phyloP scores from a whole-genome alignment of 2,329 filamentous ascomycete species.

The Claviceps humidiphila region DNA sequence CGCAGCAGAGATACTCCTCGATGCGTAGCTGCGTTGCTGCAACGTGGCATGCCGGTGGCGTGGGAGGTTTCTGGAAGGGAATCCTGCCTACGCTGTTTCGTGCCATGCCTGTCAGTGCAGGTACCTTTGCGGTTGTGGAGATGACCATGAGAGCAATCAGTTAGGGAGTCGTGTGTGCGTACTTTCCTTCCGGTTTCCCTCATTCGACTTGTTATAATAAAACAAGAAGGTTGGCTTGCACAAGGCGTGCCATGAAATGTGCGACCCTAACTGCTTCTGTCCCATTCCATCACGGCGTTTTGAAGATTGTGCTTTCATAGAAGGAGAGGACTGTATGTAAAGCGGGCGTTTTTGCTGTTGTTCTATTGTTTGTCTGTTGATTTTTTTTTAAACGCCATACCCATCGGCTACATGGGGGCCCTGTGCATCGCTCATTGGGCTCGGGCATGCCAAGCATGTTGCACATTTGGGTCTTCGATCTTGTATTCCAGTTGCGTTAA shows the following conservation, averaged over 20 bases:
- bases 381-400: not conserved
- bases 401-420: too few species aligned
- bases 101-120: slow-evolving; percentile 93
- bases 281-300: not conserved
- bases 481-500: too few species aligned
- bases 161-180: slow-evolving; percentile 10
- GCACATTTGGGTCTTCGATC: too few species aligned
- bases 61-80: slow-evolving; percentile 86
- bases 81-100: slow-evolving; percentile 80
- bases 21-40: slow-evolving; percentile 87
- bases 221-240: too few species aligned
- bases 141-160: slow-evolving; percentile 51
- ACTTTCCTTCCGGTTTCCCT: not conserved
- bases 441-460: too few species aligned
- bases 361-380: not conserved
- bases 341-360: not conserved
- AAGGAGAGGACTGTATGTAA: not conserved
- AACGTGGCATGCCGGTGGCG: slow-evolving; percentile 64
- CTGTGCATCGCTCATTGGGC: too few species aligned
- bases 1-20: slow-evolving; percentile 54
- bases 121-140: slow-evolving; percentile 84
- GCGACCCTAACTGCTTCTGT: not conserved
- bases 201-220: not conserved
- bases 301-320: not conserved
- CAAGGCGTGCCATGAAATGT: too few species aligned